phyloP scores from a whole-genome alignment of 2,329 filamentous ascomycete species.

The Botrytis byssoidea region DNA sequence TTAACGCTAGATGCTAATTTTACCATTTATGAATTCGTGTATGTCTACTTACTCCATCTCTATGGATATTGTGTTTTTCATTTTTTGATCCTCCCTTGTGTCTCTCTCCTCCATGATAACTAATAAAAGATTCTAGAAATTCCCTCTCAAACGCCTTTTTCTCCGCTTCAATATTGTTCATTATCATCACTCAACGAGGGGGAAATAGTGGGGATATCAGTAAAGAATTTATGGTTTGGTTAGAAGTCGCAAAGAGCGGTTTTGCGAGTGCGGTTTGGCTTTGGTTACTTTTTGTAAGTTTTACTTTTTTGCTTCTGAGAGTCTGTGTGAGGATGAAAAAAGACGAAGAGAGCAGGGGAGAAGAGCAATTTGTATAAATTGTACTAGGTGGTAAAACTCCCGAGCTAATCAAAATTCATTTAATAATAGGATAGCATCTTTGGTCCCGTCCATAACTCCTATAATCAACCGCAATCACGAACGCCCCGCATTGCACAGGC shows the following conservation, averaged over 20 bases:
- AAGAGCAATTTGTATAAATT: not conserved
- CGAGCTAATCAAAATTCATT: not conserved
- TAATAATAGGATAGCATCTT: not conserved
- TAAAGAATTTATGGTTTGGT: not conserved
- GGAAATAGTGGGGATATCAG: not conserved
- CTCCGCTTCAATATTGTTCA: not conserved
- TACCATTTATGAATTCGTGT: not conserved
- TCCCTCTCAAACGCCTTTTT: not conserved
- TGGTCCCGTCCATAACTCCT: not conserved
- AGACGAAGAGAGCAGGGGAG: not conserved
- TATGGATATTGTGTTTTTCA: no score
- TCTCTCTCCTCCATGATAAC: not conserved
- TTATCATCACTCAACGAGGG: not conserved
- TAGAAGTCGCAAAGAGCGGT: not conserved
- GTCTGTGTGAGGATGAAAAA: not conserved
- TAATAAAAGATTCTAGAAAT: not conserved
- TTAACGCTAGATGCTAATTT: not conserved
- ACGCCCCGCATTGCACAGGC: not conserved
- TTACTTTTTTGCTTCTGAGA: not conserved
- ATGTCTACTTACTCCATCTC: not conserved
- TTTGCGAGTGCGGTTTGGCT: not conserved
- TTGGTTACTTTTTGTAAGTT: not conserved
- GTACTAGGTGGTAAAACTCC: not conserved
- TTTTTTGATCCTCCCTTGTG: no score
- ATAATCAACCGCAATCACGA: not conserved